phyloP scores from a whole-genome alignment of 495 filamentous ascomycete species.

The Penicillium canariense region DNA sequence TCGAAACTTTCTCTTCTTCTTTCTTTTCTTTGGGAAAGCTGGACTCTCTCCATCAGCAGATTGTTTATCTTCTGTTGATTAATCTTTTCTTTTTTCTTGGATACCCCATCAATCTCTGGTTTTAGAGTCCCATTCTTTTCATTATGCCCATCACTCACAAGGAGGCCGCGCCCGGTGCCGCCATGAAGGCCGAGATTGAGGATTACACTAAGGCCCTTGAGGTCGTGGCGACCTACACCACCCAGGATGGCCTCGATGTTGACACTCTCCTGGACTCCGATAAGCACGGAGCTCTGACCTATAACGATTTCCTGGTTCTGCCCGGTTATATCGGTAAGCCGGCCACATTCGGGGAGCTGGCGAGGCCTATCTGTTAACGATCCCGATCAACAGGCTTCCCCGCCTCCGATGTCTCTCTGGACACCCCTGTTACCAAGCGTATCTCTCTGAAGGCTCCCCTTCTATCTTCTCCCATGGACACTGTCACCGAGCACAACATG shows the following conservation, averaged over 20 bases:
- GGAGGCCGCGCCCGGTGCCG: slow-evolving; percentile 43
- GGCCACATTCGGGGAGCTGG: slow-evolving; percentile 3
- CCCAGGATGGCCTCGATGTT: slow-evolving; percentile 79
- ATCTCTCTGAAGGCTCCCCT: slow-evolving; percentile 93
- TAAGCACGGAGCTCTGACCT: slow-evolving; percentile 85
- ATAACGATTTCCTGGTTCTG: slow-evolving; percentile 70
- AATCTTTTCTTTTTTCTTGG: slow-evolving; percentile 15
- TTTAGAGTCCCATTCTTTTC: slow-evolving; percentile 25
- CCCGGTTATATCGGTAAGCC: slow-evolving; percentile 63
- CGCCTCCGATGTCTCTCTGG: slow-evolving; percentile 83
- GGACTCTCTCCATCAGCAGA: slow-evolving; percentile 54
- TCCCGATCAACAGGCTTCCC: slow-evolving; percentile 64
- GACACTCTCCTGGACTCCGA: slow-evolving; percentile 81
- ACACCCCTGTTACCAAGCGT: slow-evolving; percentile 89
- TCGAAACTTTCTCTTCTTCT: slow-evolving; percentile 46
- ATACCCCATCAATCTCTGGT: slow-evolving; percentile 5
- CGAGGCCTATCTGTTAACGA: slow-evolving; percentile 5
- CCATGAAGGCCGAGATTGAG: slow-evolving; percentile 46
- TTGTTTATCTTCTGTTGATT: slow-evolving; percentile 49
- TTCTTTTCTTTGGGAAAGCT: slow-evolving; percentile 57
- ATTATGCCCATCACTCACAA: slow-evolving; percentile 73
- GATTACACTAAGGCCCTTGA: slow-evolving; percentile 71
- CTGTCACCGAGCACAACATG: slow-evolving; percentile 98
- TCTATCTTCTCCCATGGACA: slow-evolving; percentile 98
- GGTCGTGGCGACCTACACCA: slow-evolving; percentile 68